phyloP scores from a whole-genome alignment of 2,329 filamentous ascomycete genomes.

The Penicillium rolfsii region DNA sequence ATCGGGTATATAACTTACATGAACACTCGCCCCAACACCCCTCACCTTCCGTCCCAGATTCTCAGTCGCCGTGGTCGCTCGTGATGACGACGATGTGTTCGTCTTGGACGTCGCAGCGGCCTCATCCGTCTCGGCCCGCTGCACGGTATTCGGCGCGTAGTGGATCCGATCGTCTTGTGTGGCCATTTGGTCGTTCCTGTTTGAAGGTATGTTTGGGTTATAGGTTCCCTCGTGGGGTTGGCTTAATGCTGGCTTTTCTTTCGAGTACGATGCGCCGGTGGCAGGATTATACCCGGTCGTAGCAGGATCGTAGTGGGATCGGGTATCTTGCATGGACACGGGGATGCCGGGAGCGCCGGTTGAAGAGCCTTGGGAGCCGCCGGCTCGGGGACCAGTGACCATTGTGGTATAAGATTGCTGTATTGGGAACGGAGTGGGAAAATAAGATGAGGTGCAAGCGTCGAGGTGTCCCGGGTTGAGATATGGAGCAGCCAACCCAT shows the following conservation, averaged over 20 bases:
- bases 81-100: constrained; percentile 7
- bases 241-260: constrained; percentile 7
- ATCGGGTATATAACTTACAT: constrained; percentile 35
- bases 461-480: neutral
- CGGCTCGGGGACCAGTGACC: constrained; percentile 16
- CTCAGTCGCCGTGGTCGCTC: constrained; percentile 21
- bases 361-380: constrained; percentile 31
- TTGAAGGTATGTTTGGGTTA: constrained; percentile 16
- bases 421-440: neutral
- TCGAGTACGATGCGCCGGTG: constrained; percentile 31
- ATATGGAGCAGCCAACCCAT: neutral
- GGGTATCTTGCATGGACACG: constrained; percentile 18
- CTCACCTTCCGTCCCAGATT: constrained; percentile 32
- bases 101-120: constrained; percentile 7
- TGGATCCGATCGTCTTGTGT: constrained; percentile 22
- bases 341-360: constrained; percentile 35
- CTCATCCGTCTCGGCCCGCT: constrained; percentile 18
- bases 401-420: constrained; percentile 14
- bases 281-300: constrained; percentile 32
- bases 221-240: constrained; percentile 14
- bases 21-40: constrained; percentile 37
- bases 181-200: constrained; percentile 19
- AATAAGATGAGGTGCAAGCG: neutral
- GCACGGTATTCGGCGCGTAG: constrained; percentile 25
- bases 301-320: constrained; percentile 24